Base-by-base conservation (phyloP, 2,329 filamentous ascomycete genomes). In the Pezicula radicicola region DNA sequence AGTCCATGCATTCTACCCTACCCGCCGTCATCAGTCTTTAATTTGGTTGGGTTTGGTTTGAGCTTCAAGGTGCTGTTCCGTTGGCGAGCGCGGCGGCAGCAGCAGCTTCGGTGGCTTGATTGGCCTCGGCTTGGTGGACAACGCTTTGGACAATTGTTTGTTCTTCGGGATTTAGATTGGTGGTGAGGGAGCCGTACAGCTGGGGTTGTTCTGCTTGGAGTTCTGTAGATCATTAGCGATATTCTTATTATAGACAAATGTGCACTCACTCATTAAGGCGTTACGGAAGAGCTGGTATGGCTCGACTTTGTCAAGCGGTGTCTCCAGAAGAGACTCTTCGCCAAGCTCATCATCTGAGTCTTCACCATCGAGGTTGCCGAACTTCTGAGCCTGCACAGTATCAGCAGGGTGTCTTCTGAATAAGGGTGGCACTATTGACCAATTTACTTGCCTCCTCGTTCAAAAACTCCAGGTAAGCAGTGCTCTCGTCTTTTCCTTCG, bases 391-490 rank as follows among this genome's bases (percentile, higher is more conserved):
- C 85, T 90, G 59, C 5, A 51, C 40, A n/a, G 10, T 37, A 46
- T 55, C 43, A 58, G 51, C 37, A 50, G n/a, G 48, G 18, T 16
- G 18, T 41, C 25, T 19, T 25, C 5, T 6, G 10, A 51, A 21
- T 44, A 12, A 44, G 36, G 15, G 30, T 25, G 36, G 36, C 44
- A 5, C 33, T 37, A 44, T 45, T 21, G 15, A 6, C 21, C 46
- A 45, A 30, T 36, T 41, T 19, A 64, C 77, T 68, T 67, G 86
- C 88, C 77, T 97, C 93, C 68, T 95, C 89, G 62, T 93, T 95
- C 27, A 99, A 74, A 75, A 99, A 99, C 60, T 97, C 92, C 44
- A 99, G 82, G 68, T 99, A 99, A 6, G 93, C 91, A 21, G 89
- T 88, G 68, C 90, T 94, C 72, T 97, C 93, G 63, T 97, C 93